phyloP scores from a whole-genome alignment of 1,139 yeast genomes.

The Entelexis sorbosivorans region DNA sequence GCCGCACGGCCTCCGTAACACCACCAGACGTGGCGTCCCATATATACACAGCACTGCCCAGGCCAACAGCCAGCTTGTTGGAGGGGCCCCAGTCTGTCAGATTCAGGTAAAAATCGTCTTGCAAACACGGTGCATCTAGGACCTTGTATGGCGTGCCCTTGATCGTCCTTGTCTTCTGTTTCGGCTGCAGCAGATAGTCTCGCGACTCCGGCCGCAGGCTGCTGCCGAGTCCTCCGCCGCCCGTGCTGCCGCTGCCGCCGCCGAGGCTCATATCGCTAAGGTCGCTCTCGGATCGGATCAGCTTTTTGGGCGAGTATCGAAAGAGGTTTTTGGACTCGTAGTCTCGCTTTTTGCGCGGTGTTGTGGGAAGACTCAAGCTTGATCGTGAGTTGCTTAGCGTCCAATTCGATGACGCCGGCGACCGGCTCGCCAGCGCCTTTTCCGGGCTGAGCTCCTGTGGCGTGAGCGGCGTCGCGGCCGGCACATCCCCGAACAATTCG shows the following conservation, averaged over 20 bases:
- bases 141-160: slow-evolving; percentile 86
- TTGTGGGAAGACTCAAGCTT: slow-evolving; percentile 29
- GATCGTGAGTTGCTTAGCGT: slow-evolving; percentile 17
- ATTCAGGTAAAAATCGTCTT: slow-evolving; percentile 87
- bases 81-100: slow-evolving; percentile 93
- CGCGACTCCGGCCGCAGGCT: slow-evolving; percentile 90
- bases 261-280: slow-evolving; percentile 42
- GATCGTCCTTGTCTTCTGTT: slow-evolving; percentile 64
- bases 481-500: slow-evolving; percentile 68
- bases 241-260: slow-evolving; percentile 31
- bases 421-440: slow-evolving; percentile 1
- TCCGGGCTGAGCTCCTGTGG: slow-evolving; percentile 26
- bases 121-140: slow-evolving; percentile 89
- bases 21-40: slow-evolving; percentile 86
- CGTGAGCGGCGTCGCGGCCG: slow-evolving; percentile 14
- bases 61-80: slow-evolving; percentile 79
- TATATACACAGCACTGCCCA: slow-evolving; percentile 75
- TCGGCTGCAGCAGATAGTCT: slow-evolving; percentile 64
- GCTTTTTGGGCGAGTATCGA: slow-evolving; percentile 26
- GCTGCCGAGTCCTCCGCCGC: slow-evolving; percentile 31
- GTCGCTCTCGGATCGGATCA: slow-evolving; percentile 18
- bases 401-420: slow-evolving; percentile 1
- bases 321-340: slow-evolving; percentile 24
- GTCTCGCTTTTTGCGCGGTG: slow-evolving; percentile 30
- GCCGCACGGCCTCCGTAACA: slow-evolving; percentile 69